Evolutionary conservation across 768 basidiomycete species (phyloP).

Genomic region (Antrodiella citrinella): DNA sequence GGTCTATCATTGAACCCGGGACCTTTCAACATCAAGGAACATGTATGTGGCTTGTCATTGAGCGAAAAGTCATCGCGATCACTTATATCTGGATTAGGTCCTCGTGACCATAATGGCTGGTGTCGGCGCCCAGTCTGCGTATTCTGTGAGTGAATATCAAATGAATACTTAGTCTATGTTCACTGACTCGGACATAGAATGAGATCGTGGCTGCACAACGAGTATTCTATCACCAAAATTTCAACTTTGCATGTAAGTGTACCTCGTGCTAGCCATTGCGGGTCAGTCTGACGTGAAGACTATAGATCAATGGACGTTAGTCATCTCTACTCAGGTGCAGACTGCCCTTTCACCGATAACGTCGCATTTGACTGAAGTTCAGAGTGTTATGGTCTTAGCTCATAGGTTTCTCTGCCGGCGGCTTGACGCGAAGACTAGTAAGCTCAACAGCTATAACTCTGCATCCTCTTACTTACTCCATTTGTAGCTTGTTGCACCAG

Average conservation of each 20-base stretch:
- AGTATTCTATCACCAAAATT: slow-evolving; percentile 60
- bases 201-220: slow-evolving; percentile 73
- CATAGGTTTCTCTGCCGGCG: slow-evolving; percentile 25
- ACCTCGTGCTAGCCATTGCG: too few relatives aligned
- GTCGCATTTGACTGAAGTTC: too few relatives aligned
- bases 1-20: slow-evolving; percentile 66
- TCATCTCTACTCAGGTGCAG: slow-evolving; percentile 21
- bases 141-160: slow-evolving; percentile 39
- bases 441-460: too few relatives aligned
- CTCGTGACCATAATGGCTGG: slow-evolving; percentile 66
- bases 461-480: neutral
- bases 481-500: slow-evolving; percentile 23
- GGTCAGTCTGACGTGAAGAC: too few relatives aligned
- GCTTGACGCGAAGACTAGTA: slow-evolving; percentile 27
- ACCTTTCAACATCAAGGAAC: slow-evolving; percentile 72
- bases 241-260: slow-evolving; percentile 49
- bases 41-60: slow-evolving; percentile 51
- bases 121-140: slow-evolving; percentile 53
- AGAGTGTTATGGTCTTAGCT: slow-evolving; percentile 8
- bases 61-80: too few relatives aligned
- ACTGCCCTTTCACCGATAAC: too few relatives aligned
- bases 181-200: too few relatives aligned
- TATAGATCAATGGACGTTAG: slow-evolving; percentile 23
- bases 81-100: too few relatives aligned
- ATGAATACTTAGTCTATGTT: too few relatives aligned